Base-by-base conservation (phyloP, 2,329 filamentous ascomycete species). In the Epichloe aotearoae region DNA sequence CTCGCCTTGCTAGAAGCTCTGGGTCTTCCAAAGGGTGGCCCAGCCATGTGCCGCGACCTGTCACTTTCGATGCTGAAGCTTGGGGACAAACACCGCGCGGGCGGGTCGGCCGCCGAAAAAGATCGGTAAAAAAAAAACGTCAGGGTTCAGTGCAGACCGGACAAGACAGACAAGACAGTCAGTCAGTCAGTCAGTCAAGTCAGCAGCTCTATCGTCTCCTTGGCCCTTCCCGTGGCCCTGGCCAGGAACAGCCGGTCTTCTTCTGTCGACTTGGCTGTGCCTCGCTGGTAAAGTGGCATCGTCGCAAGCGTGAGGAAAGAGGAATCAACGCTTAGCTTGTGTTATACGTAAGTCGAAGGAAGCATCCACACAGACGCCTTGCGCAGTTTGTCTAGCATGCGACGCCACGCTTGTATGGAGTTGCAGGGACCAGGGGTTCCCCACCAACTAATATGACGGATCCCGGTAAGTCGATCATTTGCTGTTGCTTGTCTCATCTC, bases 301-400 rank as follows among this genome's bases (percentile, higher is more conserved):
- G 7, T 23, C 20, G 14, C 26, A 51, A 54, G 50, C 43, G 52
- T 30, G 59, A 58, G 61, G 52, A 52, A 63, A 63, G 61, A 61
- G 62, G 40, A 57, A 58, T 46, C 38, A 48, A 55, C 43, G 39
- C 47, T 50, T 37, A 41, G 38, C 47, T 50, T 43, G 53, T 53
- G 33, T 46, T 52, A 47, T 50, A 30, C 51, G 43, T 50, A 50
- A 39, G 47, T 51, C 41, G 23, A 19, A 50, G 41, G 23, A n/a
- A 50, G 41, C 40, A 19, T 52, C 40, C 34, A 14, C 15, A 20
- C 7, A 26, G 19, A 36, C 39, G 23, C 50, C 48, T 50, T 40
- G 47, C 49, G 36, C 47, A 33, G 15, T 50, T 53, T 42, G 52
- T 53, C 41, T 38, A 51, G 37, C 42, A 41, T 12, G 49, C 15